Conservation (phyloP, 1,284 basidiomycete genomes). For the Anthracocystis panici-leucophaei region DNA sequence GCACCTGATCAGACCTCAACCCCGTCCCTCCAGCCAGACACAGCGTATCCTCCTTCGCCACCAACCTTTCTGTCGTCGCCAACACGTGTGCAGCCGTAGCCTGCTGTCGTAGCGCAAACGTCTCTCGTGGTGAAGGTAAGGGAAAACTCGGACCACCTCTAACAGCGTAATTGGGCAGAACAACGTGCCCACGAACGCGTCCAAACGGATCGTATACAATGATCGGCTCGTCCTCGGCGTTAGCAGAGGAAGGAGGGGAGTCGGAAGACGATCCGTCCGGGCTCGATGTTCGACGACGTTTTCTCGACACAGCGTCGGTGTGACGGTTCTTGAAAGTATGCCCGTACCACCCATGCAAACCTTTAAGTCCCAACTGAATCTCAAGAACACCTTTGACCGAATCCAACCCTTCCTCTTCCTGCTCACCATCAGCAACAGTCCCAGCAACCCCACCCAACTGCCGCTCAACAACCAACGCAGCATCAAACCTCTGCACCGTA, state of each 20-base stretch:
- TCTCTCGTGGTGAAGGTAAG: constrained; percentile 22
- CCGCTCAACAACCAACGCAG: neutral
- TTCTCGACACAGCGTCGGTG: neutral
- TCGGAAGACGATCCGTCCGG: neutral
- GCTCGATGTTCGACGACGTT: constrained; percentile 12
- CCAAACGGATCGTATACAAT: constrained; percentile 41
- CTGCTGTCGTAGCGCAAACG: constrained; percentile 8
- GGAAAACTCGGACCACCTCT: constrained; percentile 26
- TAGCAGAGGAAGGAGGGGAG: neutral
- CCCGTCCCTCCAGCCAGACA: no score
- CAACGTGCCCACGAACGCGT: constrained; percentile 14
- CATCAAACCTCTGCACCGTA: constrained; percentile 7
- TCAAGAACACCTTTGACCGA: constrained; percentile 14
- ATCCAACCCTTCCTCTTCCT: constrained; percentile 6
- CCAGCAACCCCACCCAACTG: neutral
- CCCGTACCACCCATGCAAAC: constrained; percentile 33
- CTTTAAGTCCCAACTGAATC: constrained; percentile 19
- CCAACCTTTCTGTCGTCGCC: neutral
- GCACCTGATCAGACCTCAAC: no score
- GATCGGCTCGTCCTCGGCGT: constrained; percentile 8
- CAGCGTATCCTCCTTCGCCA: constrained; percentile 5
- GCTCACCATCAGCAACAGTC: neutral
- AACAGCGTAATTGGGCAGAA: constrained; percentile 7
- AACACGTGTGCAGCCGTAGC: neutral
- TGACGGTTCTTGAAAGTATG: constrained; percentile 11